A percentile compares a stretch with the other conserved stretches of the same genome.
These are phyloP conservation scores for Geotrichum citri-aurantii DNA, from an alignment of 1,139 yeast species.

Conservation along the genomic window DNA sequence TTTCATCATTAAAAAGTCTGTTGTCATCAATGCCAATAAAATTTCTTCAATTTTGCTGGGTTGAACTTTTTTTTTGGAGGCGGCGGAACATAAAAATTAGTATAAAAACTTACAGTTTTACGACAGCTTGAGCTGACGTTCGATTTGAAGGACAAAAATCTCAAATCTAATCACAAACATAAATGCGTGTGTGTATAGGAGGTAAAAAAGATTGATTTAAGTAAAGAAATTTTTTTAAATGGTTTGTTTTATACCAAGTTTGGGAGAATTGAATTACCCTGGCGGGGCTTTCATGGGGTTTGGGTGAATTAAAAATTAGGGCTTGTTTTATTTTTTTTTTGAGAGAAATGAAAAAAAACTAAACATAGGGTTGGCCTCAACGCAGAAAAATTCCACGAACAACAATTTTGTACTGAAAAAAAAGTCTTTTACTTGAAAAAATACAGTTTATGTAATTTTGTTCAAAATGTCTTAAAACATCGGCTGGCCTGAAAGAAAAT, in stretches of 20 bases:
- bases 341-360: background rate
- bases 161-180: too few relatives aligned
- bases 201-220: background rate
- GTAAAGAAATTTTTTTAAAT: background rate
- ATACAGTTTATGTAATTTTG: too few relatives aligned
- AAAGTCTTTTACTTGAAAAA: too few relatives aligned
- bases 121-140: background rate
- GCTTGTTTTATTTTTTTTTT: background rate
- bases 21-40: too few relatives aligned
- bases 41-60: too few relatives aligned
- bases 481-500: too few relatives aligned
- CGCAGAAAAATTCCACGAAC: background rate
- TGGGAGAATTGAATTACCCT: background rate
- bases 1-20: constrained; percentile 48
- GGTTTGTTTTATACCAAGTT: background rate
- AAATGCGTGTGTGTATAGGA: too few relatives aligned
- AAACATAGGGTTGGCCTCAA: background rate
- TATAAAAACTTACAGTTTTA: background rate
- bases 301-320: background rate
- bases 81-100: too few relatives aligned
- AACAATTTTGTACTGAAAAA: too few relatives aligned
- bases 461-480: too few relatives aligned
- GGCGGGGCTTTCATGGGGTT: background rate
- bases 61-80: too few relatives aligned
- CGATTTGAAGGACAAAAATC: too few relatives aligned